Conservation (phyloP, 495 filamentous ascomycete genomes). For the Pyrenopolyporus hunteri region DNA sequence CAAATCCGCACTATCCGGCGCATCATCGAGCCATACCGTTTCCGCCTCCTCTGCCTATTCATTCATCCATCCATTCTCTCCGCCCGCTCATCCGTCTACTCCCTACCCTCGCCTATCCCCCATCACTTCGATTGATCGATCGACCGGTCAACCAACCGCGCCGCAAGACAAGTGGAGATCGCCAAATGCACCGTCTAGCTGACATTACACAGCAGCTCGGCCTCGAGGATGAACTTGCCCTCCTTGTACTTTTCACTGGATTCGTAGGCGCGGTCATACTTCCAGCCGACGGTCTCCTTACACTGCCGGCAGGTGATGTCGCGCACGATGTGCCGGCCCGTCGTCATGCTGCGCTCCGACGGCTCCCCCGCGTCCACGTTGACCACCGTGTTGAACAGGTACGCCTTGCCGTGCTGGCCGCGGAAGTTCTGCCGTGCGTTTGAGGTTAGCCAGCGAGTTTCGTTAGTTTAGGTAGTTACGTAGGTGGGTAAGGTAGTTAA, state of each 20-base stretch:
- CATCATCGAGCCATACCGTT: too few species aligned
- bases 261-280: conserved; percentile 98
- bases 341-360: conserved; percentile 98
- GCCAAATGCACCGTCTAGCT: conserved; percentile 49
- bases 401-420: conserved; percentile 97
- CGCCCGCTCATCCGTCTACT: not conserved
- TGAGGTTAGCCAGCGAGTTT: too few species aligned
- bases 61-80: not conserved
- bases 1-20: too few species aligned
- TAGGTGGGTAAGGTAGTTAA: not conserved
- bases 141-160: not conserved
- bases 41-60: too few species aligned
- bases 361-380: conserved; percentile 83
- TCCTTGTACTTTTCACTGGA: conserved; percentile 95
- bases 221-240: conserved; percentile 96
- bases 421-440: conserved; percentile 80
- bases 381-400: conserved; percentile 92
- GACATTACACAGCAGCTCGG: conserved; percentile 84
- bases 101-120: too few species aligned
- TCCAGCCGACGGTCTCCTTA: conserved; percentile 93
- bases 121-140: too few species aligned
- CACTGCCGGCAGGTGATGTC: conserved; percentile 91
- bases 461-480: too few species aligned
- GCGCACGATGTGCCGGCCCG: conserved; percentile 88
- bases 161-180: too few species aligned